Evolutionary conservation across 1,139 yeast genomes (phyloP).

Genomic region (Magnusiomyces starmeri): DNA sequence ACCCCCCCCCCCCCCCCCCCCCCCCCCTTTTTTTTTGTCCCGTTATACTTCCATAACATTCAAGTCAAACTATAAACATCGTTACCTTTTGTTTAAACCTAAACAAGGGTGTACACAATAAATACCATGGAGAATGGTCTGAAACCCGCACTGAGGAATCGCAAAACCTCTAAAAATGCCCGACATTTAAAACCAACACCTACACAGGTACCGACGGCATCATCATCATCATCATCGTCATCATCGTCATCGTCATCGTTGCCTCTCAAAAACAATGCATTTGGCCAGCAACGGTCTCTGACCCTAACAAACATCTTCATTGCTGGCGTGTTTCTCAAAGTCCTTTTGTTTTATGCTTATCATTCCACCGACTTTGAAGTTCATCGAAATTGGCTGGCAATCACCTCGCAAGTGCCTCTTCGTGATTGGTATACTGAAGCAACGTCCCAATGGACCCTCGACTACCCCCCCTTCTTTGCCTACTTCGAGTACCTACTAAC

Average conservation of each 20-base stretch:
- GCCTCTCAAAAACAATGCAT: not conserved
- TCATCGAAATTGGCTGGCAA: slow-evolving; percentile 93
- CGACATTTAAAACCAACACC: not conserved
- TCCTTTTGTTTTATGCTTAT: slow-evolving; percentile 41
- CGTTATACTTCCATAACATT: too few relatives aligned
- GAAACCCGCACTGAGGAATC: not conserved
- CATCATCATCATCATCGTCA: not conserved
- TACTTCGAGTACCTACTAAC: slow-evolving; percentile 82
- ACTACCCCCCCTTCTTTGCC: slow-evolving; percentile 96
- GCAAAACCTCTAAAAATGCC: not conserved
- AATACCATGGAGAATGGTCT: not conserved
- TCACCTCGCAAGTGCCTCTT: slow-evolving; percentile 72
- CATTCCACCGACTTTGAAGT: slow-evolving; percentile 95
- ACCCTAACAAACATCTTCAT: slow-evolving; percentile 60
- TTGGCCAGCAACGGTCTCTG: slow-evolving; percentile 22
- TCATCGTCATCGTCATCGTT: not conserved
- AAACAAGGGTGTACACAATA: too few relatives aligned
- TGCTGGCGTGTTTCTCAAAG: slow-evolving; percentile 51
- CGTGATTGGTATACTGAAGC: slow-evolving; percentile 75
- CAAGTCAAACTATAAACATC: too few relatives aligned
- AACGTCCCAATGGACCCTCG: slow-evolving; percentile 92
- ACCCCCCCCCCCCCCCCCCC: too few relatives aligned
- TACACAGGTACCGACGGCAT: not conserved
- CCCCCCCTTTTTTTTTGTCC: too few relatives aligned
- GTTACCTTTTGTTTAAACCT: too few relatives aligned